Base-by-base conservation (phyloP, 2,329 filamentous ascomycete species). In the Ceratocystis papillata region DNA sequence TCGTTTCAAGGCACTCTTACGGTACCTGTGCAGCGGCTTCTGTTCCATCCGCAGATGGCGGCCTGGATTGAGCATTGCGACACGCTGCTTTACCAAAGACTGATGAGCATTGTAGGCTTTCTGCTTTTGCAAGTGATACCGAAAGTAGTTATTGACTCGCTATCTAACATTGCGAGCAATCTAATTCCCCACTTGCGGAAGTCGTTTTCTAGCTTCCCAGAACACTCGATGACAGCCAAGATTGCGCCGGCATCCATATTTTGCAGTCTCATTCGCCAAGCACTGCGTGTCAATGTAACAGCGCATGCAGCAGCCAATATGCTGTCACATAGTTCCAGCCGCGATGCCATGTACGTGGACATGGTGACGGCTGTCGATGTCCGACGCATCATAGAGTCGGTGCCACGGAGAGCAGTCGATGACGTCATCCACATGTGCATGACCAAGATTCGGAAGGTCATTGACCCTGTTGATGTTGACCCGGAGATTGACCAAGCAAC, bases 1-100 rank as follows among this genome's bases (percentile, higher is more conserved):
- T 94, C 93, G 0, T 97, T 99, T 74, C 90, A 96, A 72, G 94
- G 94, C 65, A 97, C 92, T 1, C 83, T 99, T 71, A 99, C 94
- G 0, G 95, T 96, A 75, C 94, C 94, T 5, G 93, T 97, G 2
- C 91, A 96, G 75, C 96, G 95, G 75, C 78, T 99, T 1, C 88
- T 99, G 72, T 86, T 86, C 15, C 85, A 96, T 72, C 85, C 88
- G 1, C 86, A 86, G 65, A 79, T 97, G 65, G 90, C 91, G 2
- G 83, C 88, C 1, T 99, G 94, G 94, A 95, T 99, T 68, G 89
- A 94, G 73, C 88, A 96, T 74, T 96, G 90, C 73, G 94, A 99
- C 74, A 95, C 94, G 77, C 82, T 93, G 44, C 89, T 96, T 77
- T 99, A 99, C 74, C 91, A 97, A 74, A 91, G 92, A 70, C 96